Percentiles rank a stretch among this genome's conserved stretches.
Conservation (phyloP, 495 filamentous ascomycete species). For the Trichoderma asperelloides region DNA sequence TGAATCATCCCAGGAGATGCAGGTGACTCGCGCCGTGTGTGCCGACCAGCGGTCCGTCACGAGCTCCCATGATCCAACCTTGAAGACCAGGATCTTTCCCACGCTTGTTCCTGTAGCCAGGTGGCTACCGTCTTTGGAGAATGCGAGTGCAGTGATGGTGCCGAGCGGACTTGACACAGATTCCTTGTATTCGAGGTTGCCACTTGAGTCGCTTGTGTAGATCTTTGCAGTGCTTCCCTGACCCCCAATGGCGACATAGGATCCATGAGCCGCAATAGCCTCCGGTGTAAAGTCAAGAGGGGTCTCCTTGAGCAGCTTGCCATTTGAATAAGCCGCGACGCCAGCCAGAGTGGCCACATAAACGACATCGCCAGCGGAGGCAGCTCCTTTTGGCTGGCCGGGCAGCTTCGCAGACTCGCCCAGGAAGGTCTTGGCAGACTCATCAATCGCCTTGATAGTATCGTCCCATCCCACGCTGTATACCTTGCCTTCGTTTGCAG, state of each 20-base stretch:
- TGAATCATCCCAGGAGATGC: slow-evolving; percentile 69
- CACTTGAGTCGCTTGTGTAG: slow-evolving; percentile 47
- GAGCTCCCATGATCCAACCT: slow-evolving; percentile 47
- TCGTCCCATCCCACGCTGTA: slow-evolving; percentile 96
- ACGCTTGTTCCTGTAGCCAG: slow-evolving; percentile 76
- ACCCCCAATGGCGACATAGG: slow-evolving; percentile 64
- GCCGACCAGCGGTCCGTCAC: slow-evolving; percentile 79
- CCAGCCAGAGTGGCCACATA: slow-evolving; percentile 58
- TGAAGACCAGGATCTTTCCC: slow-evolving; percentile 78
- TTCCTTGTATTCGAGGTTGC: slow-evolving; percentile 32
- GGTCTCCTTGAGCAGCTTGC: slow-evolving; percentile 41
- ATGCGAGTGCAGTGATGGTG: slow-evolving; percentile 60
- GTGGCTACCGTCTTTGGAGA: slow-evolving; percentile 62
- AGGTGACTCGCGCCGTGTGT: slow-evolving; percentile 79
- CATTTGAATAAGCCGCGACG: slow-evolving; percentile 56
- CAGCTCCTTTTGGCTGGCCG: slow-evolving; percentile 44
- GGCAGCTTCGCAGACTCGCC: slow-evolving; percentile 36
- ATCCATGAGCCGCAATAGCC: slow-evolving; percentile 56
- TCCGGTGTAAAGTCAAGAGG: slow-evolving; percentile 50
- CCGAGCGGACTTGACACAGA: slow-evolving; percentile 45
- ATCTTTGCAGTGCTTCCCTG: slow-evolving; percentile 65
- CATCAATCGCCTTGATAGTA: slow-evolving; percentile 71
- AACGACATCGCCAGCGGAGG: slow-evolving; percentile 32
- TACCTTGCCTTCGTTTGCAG: slow-evolving; percentile 49
- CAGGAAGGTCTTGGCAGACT: slow-evolving; percentile 39